A percentile compares a stretch with the other conserved stretches of the same genome.
Evolutionary conservation across 129 eudicot species (phyloP).

Genomic region (sunflower (Helianthus annuus)): DNA sequence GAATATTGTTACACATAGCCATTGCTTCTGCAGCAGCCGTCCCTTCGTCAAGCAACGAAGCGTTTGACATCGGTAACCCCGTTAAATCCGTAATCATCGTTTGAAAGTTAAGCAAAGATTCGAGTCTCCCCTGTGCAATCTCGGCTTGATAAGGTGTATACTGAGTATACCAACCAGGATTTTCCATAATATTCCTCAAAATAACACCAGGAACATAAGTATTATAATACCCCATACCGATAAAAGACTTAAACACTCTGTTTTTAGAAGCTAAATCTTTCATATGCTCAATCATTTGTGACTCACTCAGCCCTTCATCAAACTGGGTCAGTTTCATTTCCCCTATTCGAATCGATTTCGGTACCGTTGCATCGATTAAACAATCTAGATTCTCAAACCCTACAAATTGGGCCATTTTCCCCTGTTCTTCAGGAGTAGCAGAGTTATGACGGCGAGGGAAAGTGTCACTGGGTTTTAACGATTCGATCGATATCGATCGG

Average conservation of each 20-base stretch:
- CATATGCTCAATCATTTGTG: constrained; percentile 86
- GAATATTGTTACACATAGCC: constrained; percentile 93
- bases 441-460: constrained; percentile 93
- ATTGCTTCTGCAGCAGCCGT: constrained; percentile 97
- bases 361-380: constrained; percentile 82
- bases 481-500: constrained; percentile 72
- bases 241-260: constrained; percentile 63
- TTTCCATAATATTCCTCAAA: constrained; percentile 86
- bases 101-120: constrained; percentile 77
- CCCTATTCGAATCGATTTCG: constrained; percentile 64
- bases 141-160: constrained; percentile 97
- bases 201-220: constrained; percentile 87
- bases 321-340: constrained; percentile 65
- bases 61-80: constrained; percentile 86
- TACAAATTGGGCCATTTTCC: constrained; percentile 68
- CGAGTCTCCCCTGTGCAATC: constrained; percentile 86
- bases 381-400: constrained; percentile 65
- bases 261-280: constrained; percentile 66
- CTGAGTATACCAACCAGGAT: constrained; percentile 97
- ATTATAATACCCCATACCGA: constrained; percentile 93
- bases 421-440: constrained; percentile 70
- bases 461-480: constrained; percentile 84
- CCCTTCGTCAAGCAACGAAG: constrained; percentile 87
- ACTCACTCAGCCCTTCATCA: constrained; percentile 76
- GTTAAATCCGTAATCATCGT: constrained; percentile 83